phyloP scores from a whole-genome alignment of 2,329 filamentous ascomycete genomes.

The Colletotrichum eremochloae region DNA sequence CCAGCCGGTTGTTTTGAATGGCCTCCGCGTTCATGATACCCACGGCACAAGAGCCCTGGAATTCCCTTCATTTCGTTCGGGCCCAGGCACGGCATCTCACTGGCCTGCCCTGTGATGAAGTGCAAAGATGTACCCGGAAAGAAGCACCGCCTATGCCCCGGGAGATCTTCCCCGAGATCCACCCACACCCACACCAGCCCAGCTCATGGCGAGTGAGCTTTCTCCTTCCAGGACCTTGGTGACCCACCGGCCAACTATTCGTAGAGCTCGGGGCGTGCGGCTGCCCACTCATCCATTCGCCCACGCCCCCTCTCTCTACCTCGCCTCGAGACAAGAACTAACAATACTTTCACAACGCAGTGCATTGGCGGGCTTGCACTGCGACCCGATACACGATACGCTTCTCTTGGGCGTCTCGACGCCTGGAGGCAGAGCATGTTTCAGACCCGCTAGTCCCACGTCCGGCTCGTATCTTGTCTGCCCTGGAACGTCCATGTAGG shows the following conservation, averaged over 20 bases:
- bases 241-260: slow-evolving; percentile 24
- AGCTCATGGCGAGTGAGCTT: neutral
- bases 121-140: neutral
- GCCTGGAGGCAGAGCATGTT: neutral
- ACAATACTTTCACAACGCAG: neutral
- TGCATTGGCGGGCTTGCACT: slow-evolving; percentile 3
- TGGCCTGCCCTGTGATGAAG: neutral
- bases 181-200: slow-evolving; percentile 35
- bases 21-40: neutral
- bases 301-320: neutral
- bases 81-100: neutral
- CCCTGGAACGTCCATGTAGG: neutral
- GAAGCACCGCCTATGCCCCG: slow-evolving; percentile 9
- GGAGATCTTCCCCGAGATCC: slow-evolving; percentile 40
- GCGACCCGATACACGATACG: neutral
- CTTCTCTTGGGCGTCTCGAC: neutral
- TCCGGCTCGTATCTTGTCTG: slow-evolving; percentile 4
- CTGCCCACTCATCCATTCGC: neutral
- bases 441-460: neutral
- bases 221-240: neutral
- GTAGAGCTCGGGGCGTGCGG: slow-evolving; percentile 31
- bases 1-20: neutral
- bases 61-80: neutral
- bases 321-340: no score
- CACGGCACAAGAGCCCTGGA: neutral